Percentiles rank a stretch among this genome's conserved stretches.
Conservation (phyloP, 305 asterid genomes). For the Petunia hybrid region DNA sequence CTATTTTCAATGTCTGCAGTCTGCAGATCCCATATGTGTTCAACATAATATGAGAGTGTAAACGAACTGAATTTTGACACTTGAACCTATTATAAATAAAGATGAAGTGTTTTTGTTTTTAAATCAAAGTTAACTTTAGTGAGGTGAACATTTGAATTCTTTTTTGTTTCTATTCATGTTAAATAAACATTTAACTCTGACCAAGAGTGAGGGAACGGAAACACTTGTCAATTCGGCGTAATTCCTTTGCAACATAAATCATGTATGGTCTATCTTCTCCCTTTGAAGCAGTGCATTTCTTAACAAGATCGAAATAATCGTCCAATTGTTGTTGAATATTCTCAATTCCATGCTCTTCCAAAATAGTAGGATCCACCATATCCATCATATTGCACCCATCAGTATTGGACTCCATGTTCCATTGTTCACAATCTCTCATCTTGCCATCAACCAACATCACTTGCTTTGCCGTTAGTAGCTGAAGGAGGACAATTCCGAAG, state of each 20-base stretch:
- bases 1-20: no score
- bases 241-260: conserved; percentile 35
- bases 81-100: no score
- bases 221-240: conserved; percentile 6
- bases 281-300: background rate
- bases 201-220: background rate
- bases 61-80: no score
- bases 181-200: background rate
- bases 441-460: no score
- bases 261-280: conserved; percentile 20
- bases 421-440: background rate
- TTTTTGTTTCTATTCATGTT: no score
- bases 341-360: background rate
- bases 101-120: no score
- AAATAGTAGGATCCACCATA: conserved; percentile 23
- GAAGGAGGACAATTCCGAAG: no score
- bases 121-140: no score
- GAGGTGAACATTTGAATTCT: no score
- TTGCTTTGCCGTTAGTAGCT: no score
- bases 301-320: conserved; percentile 27
- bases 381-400: background rate
- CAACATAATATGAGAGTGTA: no score
- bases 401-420: background rate
- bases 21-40: no score
- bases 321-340: background rate